Evolutionary conservation across 495 filamentous ascomycete species (phyloP).

Genomic region (Lepidopterella palustris): DNA sequence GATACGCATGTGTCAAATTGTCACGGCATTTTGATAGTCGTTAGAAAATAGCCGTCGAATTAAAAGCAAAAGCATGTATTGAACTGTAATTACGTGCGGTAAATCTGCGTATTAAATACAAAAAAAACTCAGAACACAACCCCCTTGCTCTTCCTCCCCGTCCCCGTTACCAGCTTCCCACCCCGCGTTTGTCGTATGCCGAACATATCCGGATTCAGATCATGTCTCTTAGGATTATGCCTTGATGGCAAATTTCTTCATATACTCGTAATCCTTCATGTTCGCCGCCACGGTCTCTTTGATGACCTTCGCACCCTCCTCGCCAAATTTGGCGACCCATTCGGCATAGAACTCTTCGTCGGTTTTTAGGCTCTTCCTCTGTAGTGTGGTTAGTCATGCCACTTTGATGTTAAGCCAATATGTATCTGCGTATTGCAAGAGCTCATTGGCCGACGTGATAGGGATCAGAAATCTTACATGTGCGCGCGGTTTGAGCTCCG

Average conservation of each 20-base stretch:
- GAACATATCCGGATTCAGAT: neutral
- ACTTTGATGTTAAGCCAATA: too few species aligned
- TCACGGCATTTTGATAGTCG: too few species aligned
- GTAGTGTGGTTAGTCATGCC: slow-evolving; percentile 11
- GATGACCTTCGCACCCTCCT: slow-evolving; percentile 68
- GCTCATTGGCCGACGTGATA: neutral
- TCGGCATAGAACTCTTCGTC: slow-evolving; percentile 66
- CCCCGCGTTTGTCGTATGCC: neutral
- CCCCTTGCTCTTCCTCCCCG: neutral
- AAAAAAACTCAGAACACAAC: neutral
- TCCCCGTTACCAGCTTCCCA: neutral
- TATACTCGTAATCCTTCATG: slow-evolving; percentile 79
- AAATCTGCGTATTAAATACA: neutral
- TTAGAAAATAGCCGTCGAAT: too few species aligned
- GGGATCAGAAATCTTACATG: slow-evolving; percentile 55
- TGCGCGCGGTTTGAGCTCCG: slow-evolving; percentile 58
- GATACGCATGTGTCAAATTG: too few species aligned
- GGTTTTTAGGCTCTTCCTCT: slow-evolving; percentile 54
- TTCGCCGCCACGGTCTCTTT: slow-evolving; percentile 70
- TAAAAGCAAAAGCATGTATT: neutral
- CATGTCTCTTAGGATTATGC: slow-evolving; percentile 24
- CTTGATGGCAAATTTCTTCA: slow-evolving; percentile 82
- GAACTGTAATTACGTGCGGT: too few species aligned
- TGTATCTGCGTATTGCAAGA: too few species aligned
- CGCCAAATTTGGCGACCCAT: slow-evolving; percentile 78